Conservation (phyloP, 164 flowering plant species). For the Euptelea pleiosperma region DNA sequence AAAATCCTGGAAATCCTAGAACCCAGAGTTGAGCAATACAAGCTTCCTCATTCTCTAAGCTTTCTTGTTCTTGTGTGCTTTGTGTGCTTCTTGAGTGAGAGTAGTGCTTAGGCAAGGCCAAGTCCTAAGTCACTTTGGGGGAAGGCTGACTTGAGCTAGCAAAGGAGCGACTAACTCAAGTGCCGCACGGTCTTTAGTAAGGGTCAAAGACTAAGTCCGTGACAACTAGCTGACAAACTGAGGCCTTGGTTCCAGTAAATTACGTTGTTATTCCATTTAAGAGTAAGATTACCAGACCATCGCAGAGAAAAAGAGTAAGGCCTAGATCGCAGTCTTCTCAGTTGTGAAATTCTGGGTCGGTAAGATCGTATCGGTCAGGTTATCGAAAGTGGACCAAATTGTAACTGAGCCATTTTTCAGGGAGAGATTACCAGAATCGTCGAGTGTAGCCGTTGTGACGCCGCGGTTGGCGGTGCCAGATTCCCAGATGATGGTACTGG, state of each 20-base stretch:
- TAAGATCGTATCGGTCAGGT: conserved; percentile 39
- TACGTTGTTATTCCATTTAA: conserved; percentile 26
- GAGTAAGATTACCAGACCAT: conserved; percentile 29
- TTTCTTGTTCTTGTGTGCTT: too few species aligned
- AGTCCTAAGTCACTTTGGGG: too few species aligned
- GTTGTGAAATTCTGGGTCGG: conserved; percentile 29
- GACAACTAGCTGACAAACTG: conserved; percentile 24
- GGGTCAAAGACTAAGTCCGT: too few species aligned
- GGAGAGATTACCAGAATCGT: conserved; percentile 27
- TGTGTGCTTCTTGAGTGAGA: too few species aligned
- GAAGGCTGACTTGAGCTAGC: too few species aligned
- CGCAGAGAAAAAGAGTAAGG: conserved; percentile 25
- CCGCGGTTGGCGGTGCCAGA: conserved; percentile 27
- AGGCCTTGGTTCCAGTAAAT: conserved; percentile 30
- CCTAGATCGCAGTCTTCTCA: conserved; percentile 25
- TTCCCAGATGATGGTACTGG: conserved; percentile 27
- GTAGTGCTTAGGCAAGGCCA: too few species aligned
- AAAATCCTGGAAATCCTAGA: too few species aligned
- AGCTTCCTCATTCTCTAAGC: too few species aligned
- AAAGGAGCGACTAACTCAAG: too few species aligned
- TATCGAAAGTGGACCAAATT: conserved; percentile 34
- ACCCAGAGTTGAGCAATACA: too few species aligned
- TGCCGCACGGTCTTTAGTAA: too few species aligned
- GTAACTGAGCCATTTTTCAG: conserved; percentile 11
- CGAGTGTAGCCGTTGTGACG: conserved; percentile 27